Base-by-base conservation (phyloP, 495 filamentous ascomycete species). In the Melanomma pulvis-pyrius region DNA sequence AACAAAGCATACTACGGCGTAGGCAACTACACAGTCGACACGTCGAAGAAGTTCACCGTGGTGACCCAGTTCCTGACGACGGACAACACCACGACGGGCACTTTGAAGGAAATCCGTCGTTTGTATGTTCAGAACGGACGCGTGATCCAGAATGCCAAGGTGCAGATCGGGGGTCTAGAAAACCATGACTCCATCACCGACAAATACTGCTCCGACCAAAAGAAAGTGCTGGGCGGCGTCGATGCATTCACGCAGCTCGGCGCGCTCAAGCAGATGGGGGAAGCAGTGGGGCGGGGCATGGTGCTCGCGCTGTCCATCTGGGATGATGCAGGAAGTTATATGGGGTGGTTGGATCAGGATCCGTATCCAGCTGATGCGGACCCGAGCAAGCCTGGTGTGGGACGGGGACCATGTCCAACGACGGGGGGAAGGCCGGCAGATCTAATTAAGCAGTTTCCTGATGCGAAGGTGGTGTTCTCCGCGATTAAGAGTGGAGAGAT, bases 341-440 rank as follows among this genome's bases (percentile, higher is more conserved):
- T 93, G 91, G 82, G 87, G 69, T 93, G 91, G 91, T 86, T 94
- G 71, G 90, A 93, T 81, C 61, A 64, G 53, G 86, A 86, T 74
- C 83, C 79, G 76, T 92, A 87, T 81, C 91, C 90, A 2, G 77
- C 81, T 44, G 81, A 82, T 71, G 81, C 77, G 0, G 80, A 81
- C 19, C 9, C 61, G 24, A 48, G 44, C 6, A 39, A 48, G 47
- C 67, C 61, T 17, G 61, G 61, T 32, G 61, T 61, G 1, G 50
- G 47, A 13, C 44, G 61, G 5, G 67, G 67, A 29, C 61, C 61
- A 1, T 69, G 67, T 26, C 26, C 46, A 12, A 48, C 54, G 32
- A 55, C 30, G 3, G 26, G 41, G 28, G 61, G 61, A 1, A 41
- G 49, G 2, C 87, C 88, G 32, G 63, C 69, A 19, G 82, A 83